These are phyloP conservation scores for Selaginella moellendorffii DNA, from an alignment of 75 land plant species.

Conservation along the genomic window DNA sequence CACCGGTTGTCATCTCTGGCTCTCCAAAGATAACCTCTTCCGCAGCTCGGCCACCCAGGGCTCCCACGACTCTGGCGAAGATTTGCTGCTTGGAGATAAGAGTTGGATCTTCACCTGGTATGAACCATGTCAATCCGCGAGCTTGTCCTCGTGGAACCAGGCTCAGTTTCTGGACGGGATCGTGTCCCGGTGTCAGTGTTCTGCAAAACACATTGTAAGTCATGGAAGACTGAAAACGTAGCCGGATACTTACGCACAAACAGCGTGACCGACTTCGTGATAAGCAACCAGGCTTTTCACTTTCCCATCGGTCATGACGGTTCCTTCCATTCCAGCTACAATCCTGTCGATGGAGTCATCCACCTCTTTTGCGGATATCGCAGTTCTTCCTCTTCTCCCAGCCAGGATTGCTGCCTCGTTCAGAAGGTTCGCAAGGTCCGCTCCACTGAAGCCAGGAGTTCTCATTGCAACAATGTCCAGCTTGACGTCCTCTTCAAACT, in stretches of 20 bases:
- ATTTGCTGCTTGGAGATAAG: conserved; percentile 90
- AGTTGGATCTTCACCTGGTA: conserved; percentile 88
- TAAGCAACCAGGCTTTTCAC: conserved; percentile 94
- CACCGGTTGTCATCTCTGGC: conserved; percentile 94
- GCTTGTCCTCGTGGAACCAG: conserved; percentile 92
- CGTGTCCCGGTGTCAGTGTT: conserved; percentile 94
- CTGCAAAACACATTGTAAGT: conserved; percentile 20
- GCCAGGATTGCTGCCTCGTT: conserved; percentile 98
- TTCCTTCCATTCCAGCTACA: conserved; percentile 99
- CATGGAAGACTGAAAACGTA: not conserved
- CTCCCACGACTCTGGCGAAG: conserved; percentile 92
- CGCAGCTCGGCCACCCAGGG: conserved; percentile 93
- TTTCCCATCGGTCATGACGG: conserved; percentile 97
- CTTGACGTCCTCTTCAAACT: conserved; percentile 77
- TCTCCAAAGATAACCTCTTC: conserved; percentile 91
- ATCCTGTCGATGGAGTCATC: conserved; percentile 98
- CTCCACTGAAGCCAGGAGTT: conserved; percentile 96
- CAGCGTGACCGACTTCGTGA: conserved; percentile 97
- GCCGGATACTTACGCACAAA: conserved; percentile 58
- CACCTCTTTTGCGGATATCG: conserved; percentile 82
- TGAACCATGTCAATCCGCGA: conserved; percentile 94
- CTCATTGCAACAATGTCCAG: conserved; percentile 94
- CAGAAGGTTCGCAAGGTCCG: conserved; percentile 90
- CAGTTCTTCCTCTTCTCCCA: conserved; percentile 79
- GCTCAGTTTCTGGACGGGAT: conserved; percentile 90